A percentile compares a stretch with the other conserved stretches of the same genome.
phyloP scores from a whole-genome alignment of 768 basidiomycete species.

The Tulasnella sp. region DNA sequence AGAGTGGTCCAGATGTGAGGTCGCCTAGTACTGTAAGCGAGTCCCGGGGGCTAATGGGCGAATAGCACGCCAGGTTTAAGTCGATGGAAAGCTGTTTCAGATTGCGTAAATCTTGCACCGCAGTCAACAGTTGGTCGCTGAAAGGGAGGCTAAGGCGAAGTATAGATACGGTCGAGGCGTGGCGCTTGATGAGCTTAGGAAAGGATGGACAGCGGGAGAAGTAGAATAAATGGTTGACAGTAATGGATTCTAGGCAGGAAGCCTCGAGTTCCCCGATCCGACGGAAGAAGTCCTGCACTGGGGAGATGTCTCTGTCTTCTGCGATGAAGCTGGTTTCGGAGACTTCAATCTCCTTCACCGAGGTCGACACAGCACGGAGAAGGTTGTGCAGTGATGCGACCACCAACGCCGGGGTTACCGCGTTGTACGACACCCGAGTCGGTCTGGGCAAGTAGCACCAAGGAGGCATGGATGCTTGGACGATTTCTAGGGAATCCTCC shows the following conservation, averaged over 20 bases:
- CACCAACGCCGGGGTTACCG: background rate
- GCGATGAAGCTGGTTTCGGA: background rate
- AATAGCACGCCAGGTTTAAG: background rate
- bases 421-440: background rate
- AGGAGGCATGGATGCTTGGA: background rate
- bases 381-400: background rate
- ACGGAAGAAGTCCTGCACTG: background rate
- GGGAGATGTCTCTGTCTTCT: background rate
- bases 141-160: background rate
- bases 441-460: background rate
- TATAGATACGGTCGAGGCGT: background rate
- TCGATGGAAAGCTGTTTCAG: background rate
- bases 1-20: background rate
- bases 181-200: background rate
- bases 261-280: background rate
- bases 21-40: background rate
- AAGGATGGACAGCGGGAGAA: background rate
- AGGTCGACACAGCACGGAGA: background rate
- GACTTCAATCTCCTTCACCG: background rate
- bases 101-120: background rate
- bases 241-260: background rate
- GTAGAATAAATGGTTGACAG: background rate
- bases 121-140: background rate
- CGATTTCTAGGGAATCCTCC: background rate
- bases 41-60: background rate